Evolutionary conservation across 169 alveolate genomes (phyloP).

Genomic region (Plasmodium gaboni): DNA sequence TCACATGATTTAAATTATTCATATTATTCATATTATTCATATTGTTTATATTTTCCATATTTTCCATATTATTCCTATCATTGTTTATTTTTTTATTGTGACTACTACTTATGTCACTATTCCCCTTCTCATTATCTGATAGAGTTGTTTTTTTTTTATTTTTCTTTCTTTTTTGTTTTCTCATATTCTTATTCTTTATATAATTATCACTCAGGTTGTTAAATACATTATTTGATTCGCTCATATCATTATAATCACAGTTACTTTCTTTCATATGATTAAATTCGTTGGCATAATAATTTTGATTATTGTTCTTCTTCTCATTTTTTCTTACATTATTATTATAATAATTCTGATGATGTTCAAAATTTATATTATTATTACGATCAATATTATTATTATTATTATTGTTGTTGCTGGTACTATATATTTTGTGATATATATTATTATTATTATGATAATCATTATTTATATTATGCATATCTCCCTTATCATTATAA

Average conservation of each 20-base stretch:
- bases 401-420: no score
- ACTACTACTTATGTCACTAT: slow-evolving; percentile 28
- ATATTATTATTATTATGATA: no score
- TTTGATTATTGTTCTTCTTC: background rate
- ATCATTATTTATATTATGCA: no score
- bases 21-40: background rate
- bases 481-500: no score
- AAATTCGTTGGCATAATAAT: background rate
- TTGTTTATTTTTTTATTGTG: no score
- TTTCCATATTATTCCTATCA: background rate
- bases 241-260: background rate
- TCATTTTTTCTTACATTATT: background rate
- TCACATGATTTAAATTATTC: no score
- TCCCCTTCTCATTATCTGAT: background rate
- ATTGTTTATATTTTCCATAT: slow-evolving; percentile 2
- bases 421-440: no score
- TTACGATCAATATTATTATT: no score
- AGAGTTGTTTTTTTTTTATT: background rate
- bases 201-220: background rate
- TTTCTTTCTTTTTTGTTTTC: background rate
- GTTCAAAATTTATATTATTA: no score
- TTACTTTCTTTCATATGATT: background rate
- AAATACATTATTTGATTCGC: background rate
- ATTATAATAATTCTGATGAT: no score
- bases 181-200: background rate